Evolutionary conservation across 2,329 filamentous ascomycete species (phyloP).

Genomic region (Blastomyces parvus): DNA sequence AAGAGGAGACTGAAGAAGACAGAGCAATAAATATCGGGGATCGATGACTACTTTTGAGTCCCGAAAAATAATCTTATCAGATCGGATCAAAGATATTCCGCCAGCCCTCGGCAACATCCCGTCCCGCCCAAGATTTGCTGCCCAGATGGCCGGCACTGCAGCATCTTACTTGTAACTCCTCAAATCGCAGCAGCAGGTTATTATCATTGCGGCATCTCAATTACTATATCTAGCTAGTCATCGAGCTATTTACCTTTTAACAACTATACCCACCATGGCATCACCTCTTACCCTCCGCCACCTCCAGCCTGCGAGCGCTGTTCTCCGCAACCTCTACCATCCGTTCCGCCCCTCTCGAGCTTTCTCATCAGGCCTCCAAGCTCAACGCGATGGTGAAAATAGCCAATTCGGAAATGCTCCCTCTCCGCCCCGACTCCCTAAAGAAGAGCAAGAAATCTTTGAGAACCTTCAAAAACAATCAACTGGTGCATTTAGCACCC

Average conservation of each 20-base stretch:
- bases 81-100: slow-evolving; percentile 5
- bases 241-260: neutral
- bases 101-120: neutral
- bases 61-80: neutral
- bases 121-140: neutral
- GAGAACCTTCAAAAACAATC: slow-evolving; percentile 72
- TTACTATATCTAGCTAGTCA: neutral
- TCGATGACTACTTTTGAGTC: neutral
- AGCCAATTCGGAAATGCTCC: slow-evolving; percentile 42
- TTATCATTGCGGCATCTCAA: neutral
- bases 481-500: slow-evolving; percentile 68
- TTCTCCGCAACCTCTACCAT: neutral
- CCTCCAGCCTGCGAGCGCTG: neutral
- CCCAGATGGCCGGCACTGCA: too few relatives aligned
- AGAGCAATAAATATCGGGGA: neutral
- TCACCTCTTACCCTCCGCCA: neutral
- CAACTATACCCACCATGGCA: neutral
- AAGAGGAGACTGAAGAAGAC: neutral
- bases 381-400: slow-evolving; percentile 16
- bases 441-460: slow-evolving; percentile 82
- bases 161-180: too few relatives aligned
- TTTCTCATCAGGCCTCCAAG: neutral
- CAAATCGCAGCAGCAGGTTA: neutral
- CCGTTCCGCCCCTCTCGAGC: neutral
- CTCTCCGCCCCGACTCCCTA: slow-evolving; percentile 74